These are phyloP conservation scores for Zymoseptoria pseudotritici DNA, from an alignment of 2,329 filamentous ascomycete species.

Conservation along the genomic window DNA sequence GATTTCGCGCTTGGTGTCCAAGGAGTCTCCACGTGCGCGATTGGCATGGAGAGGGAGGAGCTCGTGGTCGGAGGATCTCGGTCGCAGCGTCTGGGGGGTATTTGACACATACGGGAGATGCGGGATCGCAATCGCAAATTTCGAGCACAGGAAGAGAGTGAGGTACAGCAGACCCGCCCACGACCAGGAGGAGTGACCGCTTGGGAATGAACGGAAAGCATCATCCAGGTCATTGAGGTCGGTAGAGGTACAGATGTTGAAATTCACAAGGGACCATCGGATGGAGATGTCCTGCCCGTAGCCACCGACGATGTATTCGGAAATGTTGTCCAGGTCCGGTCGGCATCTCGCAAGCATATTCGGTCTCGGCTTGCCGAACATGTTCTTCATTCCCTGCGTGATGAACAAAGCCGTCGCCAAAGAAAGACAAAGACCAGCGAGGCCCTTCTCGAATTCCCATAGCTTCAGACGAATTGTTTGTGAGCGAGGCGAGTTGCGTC, in stretches of 20 bases:
- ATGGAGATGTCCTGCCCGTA: constrained; percentile 44
- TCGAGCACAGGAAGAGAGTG: constrained; percentile 77
- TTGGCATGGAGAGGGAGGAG: constrained; percentile 23
- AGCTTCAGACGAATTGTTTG: constrained; percentile 73
- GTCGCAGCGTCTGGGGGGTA: constrained; percentile 25
- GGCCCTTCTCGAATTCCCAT: constrained; percentile 82
- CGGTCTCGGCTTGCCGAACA: constrained; percentile 58
- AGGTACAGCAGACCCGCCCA: constrained; percentile 79
- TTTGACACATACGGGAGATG: constrained; percentile 48
- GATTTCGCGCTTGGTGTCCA: constrained; percentile 9
- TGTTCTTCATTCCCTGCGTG: constrained; percentile 75
- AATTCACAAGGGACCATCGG: constrained; percentile 64
- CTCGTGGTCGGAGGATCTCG: constrained; percentile 14
- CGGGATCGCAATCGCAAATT: constrained; percentile 67
- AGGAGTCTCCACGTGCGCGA: constrained; percentile 8
- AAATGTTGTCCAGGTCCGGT: constrained; percentile 61
- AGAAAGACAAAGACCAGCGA: constrained; percentile 71
- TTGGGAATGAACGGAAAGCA: constrained; percentile 79
- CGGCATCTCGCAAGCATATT: constrained; percentile 63
- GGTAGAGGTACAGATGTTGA: constrained; percentile 64
- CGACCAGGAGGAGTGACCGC: constrained; percentile 65
- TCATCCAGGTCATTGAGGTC: constrained; percentile 60
- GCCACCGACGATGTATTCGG: constrained; percentile 55
- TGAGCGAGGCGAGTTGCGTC: constrained; percentile 23
- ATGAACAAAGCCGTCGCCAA: constrained; percentile 68